A percentile compares a stretch with the other conserved stretches of the same genome.
These are phyloP conservation scores for Cystobasidium onofrii DNA, from an alignment of 768 basidiomycete genomes.

Conservation along the genomic window DNA sequence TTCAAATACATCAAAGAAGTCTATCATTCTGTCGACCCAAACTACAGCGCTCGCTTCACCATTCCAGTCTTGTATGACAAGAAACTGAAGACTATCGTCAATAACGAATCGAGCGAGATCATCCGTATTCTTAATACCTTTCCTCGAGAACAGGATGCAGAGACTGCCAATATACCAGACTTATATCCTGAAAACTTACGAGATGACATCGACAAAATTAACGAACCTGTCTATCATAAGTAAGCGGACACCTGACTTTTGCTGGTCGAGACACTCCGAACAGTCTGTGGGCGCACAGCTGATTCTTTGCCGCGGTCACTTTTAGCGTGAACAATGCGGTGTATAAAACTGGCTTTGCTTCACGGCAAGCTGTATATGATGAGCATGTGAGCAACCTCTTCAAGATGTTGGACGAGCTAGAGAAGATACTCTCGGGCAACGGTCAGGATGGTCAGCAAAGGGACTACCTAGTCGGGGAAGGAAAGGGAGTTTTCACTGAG, in stretches of 20 bases:
- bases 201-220: constrained; percentile 69
- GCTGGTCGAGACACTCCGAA: not conserved
- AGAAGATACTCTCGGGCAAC: constrained; percentile 59
- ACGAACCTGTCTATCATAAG: constrained; percentile 73
- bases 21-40: constrained; percentile 55
- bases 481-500: constrained; percentile 54
- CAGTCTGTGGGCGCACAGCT: not conserved
- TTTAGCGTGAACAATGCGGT: constrained; percentile 51
- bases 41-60: constrained; percentile 54
- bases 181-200: constrained; percentile 67
- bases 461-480: constrained; percentile 69
- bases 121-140: constrained; percentile 77
- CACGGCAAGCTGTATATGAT: constrained; percentile 68
- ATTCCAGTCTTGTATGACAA: constrained; percentile 87
- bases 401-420: constrained; percentile 67
- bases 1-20: constrained; percentile 65
- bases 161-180: not conserved
- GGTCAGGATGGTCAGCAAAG: constrained; percentile 45
- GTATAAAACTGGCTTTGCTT: constrained; percentile 81
- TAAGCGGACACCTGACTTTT: constrained; percentile 34
- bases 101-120: constrained; percentile 64
- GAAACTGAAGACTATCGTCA: constrained; percentile 48
- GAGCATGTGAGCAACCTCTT: constrained; percentile 66
- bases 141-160: constrained; percentile 45
- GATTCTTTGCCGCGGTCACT: constrained; percentile 12